Conservation (phyloP, 495 filamentous ascomycete species). For the Aspergillus steynii region DNA sequence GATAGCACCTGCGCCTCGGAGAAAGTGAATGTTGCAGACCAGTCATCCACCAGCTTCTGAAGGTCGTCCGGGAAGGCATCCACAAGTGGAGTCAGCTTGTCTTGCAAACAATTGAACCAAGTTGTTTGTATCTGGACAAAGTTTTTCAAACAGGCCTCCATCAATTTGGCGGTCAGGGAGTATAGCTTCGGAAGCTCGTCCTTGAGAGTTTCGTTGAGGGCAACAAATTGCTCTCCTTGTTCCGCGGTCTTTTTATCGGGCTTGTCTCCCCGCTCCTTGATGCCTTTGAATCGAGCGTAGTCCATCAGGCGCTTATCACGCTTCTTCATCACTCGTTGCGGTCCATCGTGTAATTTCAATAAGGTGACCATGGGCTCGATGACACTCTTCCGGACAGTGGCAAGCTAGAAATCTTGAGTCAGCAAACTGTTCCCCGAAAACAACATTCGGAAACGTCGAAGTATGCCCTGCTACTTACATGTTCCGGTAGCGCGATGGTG, state of each 20-base stretch:
- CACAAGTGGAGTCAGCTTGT: conserved; percentile 74
- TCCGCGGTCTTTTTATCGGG: conserved; percentile 80
- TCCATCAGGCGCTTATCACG: conserved; percentile 86
- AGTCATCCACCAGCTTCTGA: conserved; percentile 66
- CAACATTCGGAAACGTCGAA: not conserved
- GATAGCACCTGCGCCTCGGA: conserved; percentile 49
- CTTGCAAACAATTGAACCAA: conserved; percentile 79
- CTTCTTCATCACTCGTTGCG: conserved; percentile 85
- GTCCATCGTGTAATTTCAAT: conserved; percentile 76
- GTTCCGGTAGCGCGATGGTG: conserved; percentile 74
- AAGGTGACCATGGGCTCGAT: conserved; percentile 85
- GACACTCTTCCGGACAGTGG: conserved; percentile 73
- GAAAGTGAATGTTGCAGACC: conserved; percentile 70
- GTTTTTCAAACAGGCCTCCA: conserved; percentile 74
- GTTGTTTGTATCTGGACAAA: conserved; percentile 77
- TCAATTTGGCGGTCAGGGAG: conserved; percentile 70
- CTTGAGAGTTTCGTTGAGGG: conserved; percentile 88
- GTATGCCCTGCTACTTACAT: conserved; percentile 61
- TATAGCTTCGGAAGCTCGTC: conserved; percentile 90
- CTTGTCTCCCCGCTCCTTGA: conserved; percentile 76
- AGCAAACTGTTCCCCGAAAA: not conserved
- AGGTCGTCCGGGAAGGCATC: conserved; percentile 66
- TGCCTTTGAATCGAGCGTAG: conserved; percentile 77
- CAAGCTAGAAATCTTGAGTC: conserved; percentile 52
- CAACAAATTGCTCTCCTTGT: conserved; percentile 80